A percentile compares a stretch with the other conserved stretches of the same genome.
These are phyloP conservation scores for Kwoniella mangroviensis DNA, from an alignment of 768 basidiomycete genomes.

Conservation along the genomic window DNA sequence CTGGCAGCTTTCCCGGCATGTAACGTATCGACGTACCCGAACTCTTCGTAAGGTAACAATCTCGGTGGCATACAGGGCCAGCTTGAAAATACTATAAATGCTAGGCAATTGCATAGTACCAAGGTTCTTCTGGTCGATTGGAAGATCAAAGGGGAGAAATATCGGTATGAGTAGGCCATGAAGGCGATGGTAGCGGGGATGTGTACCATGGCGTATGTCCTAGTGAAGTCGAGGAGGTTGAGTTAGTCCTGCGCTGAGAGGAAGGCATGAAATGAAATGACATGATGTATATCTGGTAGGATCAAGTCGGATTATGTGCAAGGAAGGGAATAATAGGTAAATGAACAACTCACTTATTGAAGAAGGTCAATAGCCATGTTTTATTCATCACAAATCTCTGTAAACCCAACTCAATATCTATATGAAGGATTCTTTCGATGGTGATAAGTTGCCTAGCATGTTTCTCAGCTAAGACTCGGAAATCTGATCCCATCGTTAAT, in stretches of 20 bases:
- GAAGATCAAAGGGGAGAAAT: constrained; percentile 41
- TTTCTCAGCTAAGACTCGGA: constrained; percentile 35
- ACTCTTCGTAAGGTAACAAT: constrained; percentile 40
- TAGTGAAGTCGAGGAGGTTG: constrained; percentile 1
- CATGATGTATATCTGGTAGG: no score
- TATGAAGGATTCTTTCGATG: constrained; percentile 34
- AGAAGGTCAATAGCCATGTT: constrained; percentile 31
- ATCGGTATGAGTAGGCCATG: constrained; percentile 43
- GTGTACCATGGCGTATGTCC: constrained; percentile 52
- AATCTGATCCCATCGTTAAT: constrained; percentile 46
- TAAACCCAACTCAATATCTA: constrained; percentile 45
- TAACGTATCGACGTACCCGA: constrained; percentile 47
- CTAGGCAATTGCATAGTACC: constrained; percentile 47
- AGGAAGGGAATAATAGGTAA: background rate
- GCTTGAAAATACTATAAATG: constrained; percentile 47
- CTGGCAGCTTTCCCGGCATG: constrained; percentile 48
- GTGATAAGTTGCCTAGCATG: constrained; percentile 40
- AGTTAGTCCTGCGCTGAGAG: no score
- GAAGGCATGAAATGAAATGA: no score
- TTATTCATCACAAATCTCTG: constrained; percentile 38
- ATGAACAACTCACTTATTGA: constrained; percentile 42
- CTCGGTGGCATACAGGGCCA: constrained; percentile 54
- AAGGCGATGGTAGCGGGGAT: constrained; percentile 52
- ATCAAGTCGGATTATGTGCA: no score
- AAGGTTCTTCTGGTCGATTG: constrained; percentile 45